A percentile compares a stretch with the other conserved stretches of the same genome.
Conservation (phyloP, 306 rosid species). For the Hippophae gyantsensis region DNA sequence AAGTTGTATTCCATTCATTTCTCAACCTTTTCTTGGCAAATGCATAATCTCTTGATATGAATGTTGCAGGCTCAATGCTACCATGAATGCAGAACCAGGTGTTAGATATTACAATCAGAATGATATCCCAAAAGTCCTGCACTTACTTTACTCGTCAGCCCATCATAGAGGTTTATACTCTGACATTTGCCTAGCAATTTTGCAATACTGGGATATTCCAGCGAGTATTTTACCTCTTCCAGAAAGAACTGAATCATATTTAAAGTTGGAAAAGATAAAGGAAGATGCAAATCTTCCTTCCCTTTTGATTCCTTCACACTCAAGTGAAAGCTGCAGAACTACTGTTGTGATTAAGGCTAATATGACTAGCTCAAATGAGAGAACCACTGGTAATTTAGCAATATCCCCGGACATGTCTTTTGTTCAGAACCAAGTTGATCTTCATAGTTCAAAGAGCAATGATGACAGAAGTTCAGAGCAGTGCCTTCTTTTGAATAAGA, state of each 20-base stretch:
- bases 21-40: constrained; percentile 14
- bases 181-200: constrained; percentile 50
- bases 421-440: constrained; percentile 15
- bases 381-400: constrained; percentile 16
- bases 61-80: constrained; percentile 60
- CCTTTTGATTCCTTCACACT: constrained; percentile 19
- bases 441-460: constrained; percentile 22
- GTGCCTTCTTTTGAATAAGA: constrained; percentile 17
- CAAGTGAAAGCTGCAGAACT: constrained; percentile 19
- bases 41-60: constrained; percentile 21
- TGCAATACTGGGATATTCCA: constrained; percentile 62
- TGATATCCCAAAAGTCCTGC: constrained; percentile 65
- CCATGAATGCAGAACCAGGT: constrained; percentile 36
- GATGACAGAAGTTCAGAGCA: constrained; percentile 20
- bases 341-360: constrained; percentile 22
- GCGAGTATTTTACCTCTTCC: constrained; percentile 37
- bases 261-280: constrained; percentile 19
- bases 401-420: constrained; percentile 29
- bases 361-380: constrained; percentile 16
- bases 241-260: constrained; percentile 24
- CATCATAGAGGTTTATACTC: constrained; percentile 46
- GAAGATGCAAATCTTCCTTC: constrained; percentile 22
- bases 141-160: constrained; percentile 45
- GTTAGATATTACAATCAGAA: constrained; percentile 66
- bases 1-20: constrained; percentile 3